Evolutionary conservation across 495 filamentous ascomycete genomes (phyloP), one percentile per base, ranked within the genome.

Genomic region (Elasticomyces elasticus): DNA sequence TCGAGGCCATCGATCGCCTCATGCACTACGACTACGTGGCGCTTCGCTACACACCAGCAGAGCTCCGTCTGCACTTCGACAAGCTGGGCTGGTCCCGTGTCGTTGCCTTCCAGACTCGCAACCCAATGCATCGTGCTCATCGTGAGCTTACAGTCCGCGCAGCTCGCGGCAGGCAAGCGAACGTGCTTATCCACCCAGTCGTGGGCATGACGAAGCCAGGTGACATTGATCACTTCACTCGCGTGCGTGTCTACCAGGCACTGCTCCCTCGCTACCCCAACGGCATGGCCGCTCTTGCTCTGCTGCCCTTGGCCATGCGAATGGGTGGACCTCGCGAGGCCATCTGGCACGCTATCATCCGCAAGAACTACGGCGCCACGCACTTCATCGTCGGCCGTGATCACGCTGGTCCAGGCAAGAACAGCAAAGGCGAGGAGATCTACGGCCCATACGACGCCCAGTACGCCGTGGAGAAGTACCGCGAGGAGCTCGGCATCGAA

Each of bases 331-430:
- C 92, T 47, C 86, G 92, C 60, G 92, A 98, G 77, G 92, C 92
- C 59, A 89, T 98, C 74, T 98, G 92, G 92, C 92, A 98, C 76
- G 92, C 92, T 59, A 97, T 98, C 65, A 98, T 98, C 78, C 89
- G 92, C 64, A 98, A 97, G 80, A 98, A 98, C 73, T 89, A 95
- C 74, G 92, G 92, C 60, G 89, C 91, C 33, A 97, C 94, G 13
- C 92, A 98, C 79, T 98, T 98, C 80, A 98, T 98, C 64, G 90
- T 98, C 52, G 92, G 92, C 25, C 87, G 92, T 72, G 92, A 98
- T 69, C 92, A 98, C 69, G 92, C 92, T 62, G 92, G 92, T 50
- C 92, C 92, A 25, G 92, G 92, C 60, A 92, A 88, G 76, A 97
- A 97, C 80, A 88, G 83, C 74, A 84, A 89, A 74, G 94, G 94